phyloP scores from a whole-genome alignment of 768 basidiomycete species.

The Pulveroboletus frians region DNA sequence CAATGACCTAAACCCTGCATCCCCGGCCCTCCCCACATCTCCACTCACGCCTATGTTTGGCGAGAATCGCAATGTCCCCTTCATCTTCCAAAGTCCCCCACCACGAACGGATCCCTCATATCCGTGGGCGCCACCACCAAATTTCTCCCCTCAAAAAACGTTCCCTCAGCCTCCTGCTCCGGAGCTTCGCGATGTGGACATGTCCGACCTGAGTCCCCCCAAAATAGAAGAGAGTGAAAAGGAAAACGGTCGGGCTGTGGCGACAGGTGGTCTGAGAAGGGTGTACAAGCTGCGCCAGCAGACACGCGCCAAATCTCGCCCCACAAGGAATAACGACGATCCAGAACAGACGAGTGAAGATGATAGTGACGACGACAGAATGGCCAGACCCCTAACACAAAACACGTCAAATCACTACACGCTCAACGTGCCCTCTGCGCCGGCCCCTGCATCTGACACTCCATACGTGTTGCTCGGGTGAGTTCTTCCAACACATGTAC shows the following conservation, averaged over 20 bases:
- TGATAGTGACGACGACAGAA: slow-evolving; percentile 46
- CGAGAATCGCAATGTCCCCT: slow-evolving; percentile 62
- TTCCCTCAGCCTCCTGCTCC: slow-evolving; percentile 43
- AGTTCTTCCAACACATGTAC: slow-evolving; percentile 21
- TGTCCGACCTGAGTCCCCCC: slow-evolving; percentile 66
- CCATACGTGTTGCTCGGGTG: slow-evolving; percentile 88
- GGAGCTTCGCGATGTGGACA: slow-evolving; percentile 67
- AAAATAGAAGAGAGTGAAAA: slow-evolving; percentile 39
- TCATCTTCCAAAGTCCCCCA: slow-evolving; percentile 59
- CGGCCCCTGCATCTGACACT: slow-evolving; percentile 51
- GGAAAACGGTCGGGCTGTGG: slow-evolving; percentile 46
- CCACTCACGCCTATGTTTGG: slow-evolving; percentile 53
- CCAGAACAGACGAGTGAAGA: slow-evolving; percentile 38
- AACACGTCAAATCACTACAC: slow-evolving; percentile 79
- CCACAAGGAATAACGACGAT: slow-evolving; percentile 22
- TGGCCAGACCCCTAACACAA: slow-evolving; percentile 37
- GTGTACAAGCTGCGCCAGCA: slow-evolving; percentile 60
- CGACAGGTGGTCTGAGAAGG: slow-evolving; percentile 60
- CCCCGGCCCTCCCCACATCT: slow-evolving; percentile 32
- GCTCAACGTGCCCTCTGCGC: slow-evolving; percentile 66
- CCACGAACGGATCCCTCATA: slow-evolving; percentile 41
- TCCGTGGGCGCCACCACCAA: slow-evolving; percentile 63
- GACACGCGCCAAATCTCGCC: slow-evolving; percentile 31
- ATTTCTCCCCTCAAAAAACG: slow-evolving; percentile 54
- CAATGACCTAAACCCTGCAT: slow-evolving; percentile 38